These are phyloP conservation scores for Diatrype stigma DNA, from an alignment of 2,329 filamentous ascomycete species.

Conservation along the genomic window DNA sequence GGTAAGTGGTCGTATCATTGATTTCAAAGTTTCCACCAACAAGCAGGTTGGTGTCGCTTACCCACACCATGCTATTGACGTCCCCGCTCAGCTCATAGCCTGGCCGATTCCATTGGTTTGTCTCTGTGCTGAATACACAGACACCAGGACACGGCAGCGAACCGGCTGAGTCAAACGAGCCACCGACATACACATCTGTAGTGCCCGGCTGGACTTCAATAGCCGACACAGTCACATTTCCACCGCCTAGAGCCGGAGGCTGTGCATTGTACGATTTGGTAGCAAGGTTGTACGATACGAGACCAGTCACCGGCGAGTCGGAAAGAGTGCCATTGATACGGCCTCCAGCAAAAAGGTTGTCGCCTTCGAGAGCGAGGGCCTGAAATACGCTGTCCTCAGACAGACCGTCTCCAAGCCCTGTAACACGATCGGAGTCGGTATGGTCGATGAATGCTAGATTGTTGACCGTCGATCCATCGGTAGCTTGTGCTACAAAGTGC, in stretches of 20 bases:
- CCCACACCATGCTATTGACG: constrained; percentile 73
- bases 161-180: constrained; percentile 78
- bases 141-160: constrained; percentile 77
- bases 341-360: constrained; percentile 78
- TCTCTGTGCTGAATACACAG: constrained; percentile 70
- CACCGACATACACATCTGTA: constrained; percentile 78
- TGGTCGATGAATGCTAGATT: constrained; percentile 83
- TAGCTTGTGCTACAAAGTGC: constrained; percentile 70
- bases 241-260: constrained; percentile 70
- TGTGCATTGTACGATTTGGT: constrained; percentile 63
- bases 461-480: constrained; percentile 66
- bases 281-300: constrained; percentile 75
- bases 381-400: constrained; percentile 70
- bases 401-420: constrained; percentile 64
- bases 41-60: constrained; percentile 65
- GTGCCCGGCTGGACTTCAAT: constrained; percentile 69
- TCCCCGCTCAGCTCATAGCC: constrained; percentile 68
- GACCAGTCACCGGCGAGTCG: constrained; percentile 60
- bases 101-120: constrained; percentile 74
- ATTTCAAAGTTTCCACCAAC: constrained; percentile 73
- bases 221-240: constrained; percentile 67
- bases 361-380: constrained; percentile 62
- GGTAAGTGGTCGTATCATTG: constrained; percentile 58
- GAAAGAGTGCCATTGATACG: constrained; percentile 67
- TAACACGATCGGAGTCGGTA: constrained; percentile 60